phyloP scores from a whole-genome alignment of 768 basidiomycete genomes.

The Hygrocybe coccinea region DNA sequence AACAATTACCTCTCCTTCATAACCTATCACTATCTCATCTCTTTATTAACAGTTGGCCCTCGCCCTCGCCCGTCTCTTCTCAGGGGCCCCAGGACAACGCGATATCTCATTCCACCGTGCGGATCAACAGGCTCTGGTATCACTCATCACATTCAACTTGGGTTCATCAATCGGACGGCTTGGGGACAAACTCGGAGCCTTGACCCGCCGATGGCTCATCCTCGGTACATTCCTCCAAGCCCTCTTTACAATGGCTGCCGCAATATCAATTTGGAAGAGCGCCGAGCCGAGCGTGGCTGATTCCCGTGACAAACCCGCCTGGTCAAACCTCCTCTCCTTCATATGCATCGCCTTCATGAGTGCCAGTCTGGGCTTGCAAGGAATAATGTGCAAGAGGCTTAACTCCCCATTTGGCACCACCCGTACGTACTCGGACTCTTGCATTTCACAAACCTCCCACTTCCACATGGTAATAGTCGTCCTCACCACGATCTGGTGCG shows the following conservation, averaged over 20 bases:
- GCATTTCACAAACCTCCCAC: not conserved
- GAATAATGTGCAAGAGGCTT: conserved; percentile 76
- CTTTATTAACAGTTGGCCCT: conserved; percentile 55
- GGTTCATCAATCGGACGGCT: conserved; percentile 74
- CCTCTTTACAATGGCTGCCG: conserved; percentile 67
- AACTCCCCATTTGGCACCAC: conserved; percentile 78
- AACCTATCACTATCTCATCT: conserved; percentile 4
- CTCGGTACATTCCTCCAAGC: conserved; percentile 69
- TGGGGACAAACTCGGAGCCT: conserved; percentile 73
- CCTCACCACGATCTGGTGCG: conserved; percentile 85
- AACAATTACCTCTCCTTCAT: conserved; percentile 4
- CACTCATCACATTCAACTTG: conserved; percentile 65
- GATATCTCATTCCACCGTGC: conserved; percentile 67
- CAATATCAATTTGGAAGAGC: conserved; percentile 68
- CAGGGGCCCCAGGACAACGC: conserved; percentile 38
- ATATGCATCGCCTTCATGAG: conserved; percentile 76
- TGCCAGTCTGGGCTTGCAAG: conserved; percentile 78
- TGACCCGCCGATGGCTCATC: conserved; percentile 71
- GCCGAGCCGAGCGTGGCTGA: conserved; percentile 51
- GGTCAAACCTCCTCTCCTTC: conserved; percentile 64
- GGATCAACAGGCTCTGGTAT: conserved; percentile 79
- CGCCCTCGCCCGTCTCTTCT: conserved; percentile 78
- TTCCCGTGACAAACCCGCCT: conserved; percentile 57
- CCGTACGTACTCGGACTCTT: conserved; percentile 39
- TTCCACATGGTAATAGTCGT: conserved; percentile 49